Conservation (phyloP, 2,329 filamentous ascomycete species). For the Trichoderma simmonsii region DNA sequence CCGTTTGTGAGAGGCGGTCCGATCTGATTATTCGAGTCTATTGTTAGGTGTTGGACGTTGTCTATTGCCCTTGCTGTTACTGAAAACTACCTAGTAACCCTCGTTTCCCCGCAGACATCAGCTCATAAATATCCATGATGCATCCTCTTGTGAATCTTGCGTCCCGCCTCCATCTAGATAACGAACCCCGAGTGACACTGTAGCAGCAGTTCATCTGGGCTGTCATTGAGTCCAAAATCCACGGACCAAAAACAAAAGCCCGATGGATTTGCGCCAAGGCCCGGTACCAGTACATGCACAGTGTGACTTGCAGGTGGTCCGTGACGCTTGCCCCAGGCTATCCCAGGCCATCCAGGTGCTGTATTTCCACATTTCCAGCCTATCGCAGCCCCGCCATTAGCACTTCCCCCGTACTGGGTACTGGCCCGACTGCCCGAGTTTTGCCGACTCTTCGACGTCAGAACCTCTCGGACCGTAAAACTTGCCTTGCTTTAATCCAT, state of each 20-base stretch:
- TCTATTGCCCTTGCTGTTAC: neutral
- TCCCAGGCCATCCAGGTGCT: slow-evolving; percentile 6
- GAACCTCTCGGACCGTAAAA: slow-evolving; percentile 7
- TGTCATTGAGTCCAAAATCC: neutral
- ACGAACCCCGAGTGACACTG: neutral
- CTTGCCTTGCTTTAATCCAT: neutral
- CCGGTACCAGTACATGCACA: neutral
- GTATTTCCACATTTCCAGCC: slow-evolving; percentile 20
- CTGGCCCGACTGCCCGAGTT: slow-evolving; percentile 12
- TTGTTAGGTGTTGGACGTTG: neutral
- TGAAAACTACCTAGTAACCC: neutral
- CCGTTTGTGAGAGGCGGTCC: slow-evolving; percentile 10
- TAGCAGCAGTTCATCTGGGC: neutral
- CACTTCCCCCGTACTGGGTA: neutral
- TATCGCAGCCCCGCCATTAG: slow-evolving; percentile 38
- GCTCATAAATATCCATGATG: neutral
- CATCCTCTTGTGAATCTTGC: neutral
- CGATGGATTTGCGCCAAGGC: neutral
- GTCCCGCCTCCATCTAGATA: neutral
- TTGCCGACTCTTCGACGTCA: slow-evolving; percentile 20
- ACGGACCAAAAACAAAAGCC: neutral
- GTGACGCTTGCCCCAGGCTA: neutral
- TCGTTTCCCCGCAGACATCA: neutral
- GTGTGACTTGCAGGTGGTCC: slow-evolving; percentile 14
- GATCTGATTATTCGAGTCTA: neutral